Base-by-base conservation (phyloP, 75 land plant genomes). In the Cupressus sempervirens region DNA sequence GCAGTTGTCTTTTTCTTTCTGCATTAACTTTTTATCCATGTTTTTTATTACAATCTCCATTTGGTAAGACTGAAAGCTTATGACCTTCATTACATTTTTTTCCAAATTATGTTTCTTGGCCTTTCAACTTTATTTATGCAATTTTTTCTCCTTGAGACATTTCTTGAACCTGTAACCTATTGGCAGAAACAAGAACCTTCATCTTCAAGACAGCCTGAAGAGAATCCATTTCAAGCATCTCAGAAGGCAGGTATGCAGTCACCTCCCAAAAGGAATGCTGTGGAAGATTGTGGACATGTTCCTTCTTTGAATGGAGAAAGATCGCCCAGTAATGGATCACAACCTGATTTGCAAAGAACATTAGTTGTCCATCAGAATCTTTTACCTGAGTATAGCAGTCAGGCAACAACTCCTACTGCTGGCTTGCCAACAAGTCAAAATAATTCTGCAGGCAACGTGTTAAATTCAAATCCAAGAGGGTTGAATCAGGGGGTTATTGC, bases 381-480 rank as follows among this genome's bases (percentile, higher is more conserved):
- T 20, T 46, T 43, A 79, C 26, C 46, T 32, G 83, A 82, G 83
- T 54, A 82, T 35, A 53, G 54, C 40, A 32, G 50, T 82, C 83
- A 53, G 15, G 36, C 48, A 82, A 34, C 83, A 34, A 40, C 83
- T 52, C 26, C 83, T 72, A 35, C 74, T 52, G 20, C 41, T 29
- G 29, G 76, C 76, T 54, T 35, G 46, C 30, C 81, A 38, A 74
- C 50, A 36, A 91, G 34, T 54, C 87, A 80, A 62, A 75, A 67
- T n/a, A 48, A 56, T 67, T 36, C 84, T 85, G 85, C 82, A 29
- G 80, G 32, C 50, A 81, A 54, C 67, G 87, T 58, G 54, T n/a
- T 54, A 10, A 86, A 87, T 88, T 87, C 88, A 7, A 56, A 53
- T 34, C 43, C 85, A 41, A 90, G 85, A 45, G 85, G 54, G 3